Evolutionary conservation across 2,329 filamentous ascomycete species (phyloP), one percentile per base, ranked within the genome.

Genomic region (Xylaria sp.): DNA sequence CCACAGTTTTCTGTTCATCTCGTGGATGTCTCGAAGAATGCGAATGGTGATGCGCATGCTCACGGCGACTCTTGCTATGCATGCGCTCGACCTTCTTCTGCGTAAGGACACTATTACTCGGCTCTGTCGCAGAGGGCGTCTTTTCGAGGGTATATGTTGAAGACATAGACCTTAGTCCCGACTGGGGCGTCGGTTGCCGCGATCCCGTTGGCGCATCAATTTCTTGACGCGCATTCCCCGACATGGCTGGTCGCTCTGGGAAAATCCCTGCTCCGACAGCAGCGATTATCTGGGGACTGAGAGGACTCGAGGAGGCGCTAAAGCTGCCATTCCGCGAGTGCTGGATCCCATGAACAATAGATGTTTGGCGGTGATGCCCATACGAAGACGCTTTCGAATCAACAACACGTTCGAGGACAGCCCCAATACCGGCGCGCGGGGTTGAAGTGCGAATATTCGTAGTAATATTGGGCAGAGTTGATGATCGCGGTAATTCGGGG

Each of bases 311-410:
- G 42, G 88, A 84, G 59, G 89, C 85, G 72, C 90, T 92, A 65
- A 89, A 85, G 76, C 92, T 97, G 68, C 92, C 89, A 82, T 95
- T 96, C 76, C 93, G 82, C 68, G 84, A 84, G 83, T 99, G 94
- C 74, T 96, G 92, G 67, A 96, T 87, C 70, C 94, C 93, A 84
- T 97, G 91, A 59, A 97, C 92, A 68, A 97, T 97, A 53, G 93
- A 97, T 0, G 93, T 96, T 77, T 99, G 92, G 58, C 94, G 88
- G 76, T 97, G 92, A 74, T 99, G 92, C 61, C 90, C 91, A 79
- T 97, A 86, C 23, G 78, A 76, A 37, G 75, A 76, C 49, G 75
- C 74, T 70, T 85, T 86, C 52, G 77, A 79, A 66, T 86, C 84
- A 61, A 80, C 74, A n/a, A 78, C 71, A 65, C 82, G 79, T 67